Base-by-base conservation (phyloP, 2,329 filamentous ascomycete genomes). In the Penicillium fuscoglaucum region DNA sequence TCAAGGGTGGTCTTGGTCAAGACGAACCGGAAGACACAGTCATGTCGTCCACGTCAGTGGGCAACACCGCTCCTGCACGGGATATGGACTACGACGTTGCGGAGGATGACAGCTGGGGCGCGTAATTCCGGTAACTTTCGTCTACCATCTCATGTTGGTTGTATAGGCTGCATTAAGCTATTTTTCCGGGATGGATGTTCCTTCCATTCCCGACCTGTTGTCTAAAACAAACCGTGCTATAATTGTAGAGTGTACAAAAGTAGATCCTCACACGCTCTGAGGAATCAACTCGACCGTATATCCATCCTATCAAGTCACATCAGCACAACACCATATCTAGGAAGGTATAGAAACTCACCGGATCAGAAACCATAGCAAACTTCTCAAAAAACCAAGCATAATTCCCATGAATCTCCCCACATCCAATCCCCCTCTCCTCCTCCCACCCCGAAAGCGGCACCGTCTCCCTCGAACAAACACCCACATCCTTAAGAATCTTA, bases 51-150 rank as follows among this genome's bases (percentile, higher is more conserved):
- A 58, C 63, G 19, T 58, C 62, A 13, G 58, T 61, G 19, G 37
- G 47, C 17, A 60, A 43, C 33, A 44, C 55, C 10, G 43, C 59
- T 5, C 59, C 59, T 31, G 12, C 61, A 49, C 66, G 69, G 15
- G 76, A 80, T 47, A 76, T 79, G 59, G 79, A 82, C 68, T 82
- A 81, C 59, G 80, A 82, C 61, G 80, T 82, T 62, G 80, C 80
- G 2, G 80, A 82, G 65, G 79, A 81, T 61, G 78, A 80, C 63
- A 68, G 68, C 21, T 80, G 79, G 79, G 72, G 71, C 17, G 63
- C 61, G 26, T 69, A 33, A 52, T 26, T 10, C 29, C 4, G 17
- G 28, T 31, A 28, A 15, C 2, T 17, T 19, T 31, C 17, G 35
- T 48, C 44, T 54, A 48, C 44, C n/a, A 54, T 54, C 50, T 50